Percentiles rank a stretch among this genome's conserved stretches.
These are phyloP conservation scores for Rosa hybrid DNA, from an alignment of 331 rosid species.

Conservation along the genomic window DNA sequence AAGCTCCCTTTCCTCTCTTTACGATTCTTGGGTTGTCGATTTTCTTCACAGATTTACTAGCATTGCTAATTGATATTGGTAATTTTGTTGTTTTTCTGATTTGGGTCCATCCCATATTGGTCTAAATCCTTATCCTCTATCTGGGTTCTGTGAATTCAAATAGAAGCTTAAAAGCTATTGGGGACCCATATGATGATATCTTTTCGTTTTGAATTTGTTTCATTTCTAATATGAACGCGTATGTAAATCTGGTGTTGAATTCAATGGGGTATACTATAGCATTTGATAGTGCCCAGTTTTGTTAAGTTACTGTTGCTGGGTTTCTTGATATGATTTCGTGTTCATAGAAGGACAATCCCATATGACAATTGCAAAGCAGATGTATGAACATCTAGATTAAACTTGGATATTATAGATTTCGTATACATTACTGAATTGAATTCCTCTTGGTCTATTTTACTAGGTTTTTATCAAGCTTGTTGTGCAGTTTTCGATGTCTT, in stretches of 20 bases:
- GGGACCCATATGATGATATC: not conserved
- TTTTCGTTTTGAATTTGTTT: not conserved
- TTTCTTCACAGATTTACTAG: constrained; percentile 1
- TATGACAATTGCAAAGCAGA: not conserved
- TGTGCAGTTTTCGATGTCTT: not conserved
- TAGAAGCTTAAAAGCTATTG: not conserved
- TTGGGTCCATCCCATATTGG: constrained; percentile 12
- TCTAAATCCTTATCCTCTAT: not conserved
- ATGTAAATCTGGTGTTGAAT: not conserved
- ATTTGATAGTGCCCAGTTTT: not conserved
- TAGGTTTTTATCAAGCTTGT: not conserved
- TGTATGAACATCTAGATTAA: not conserved
- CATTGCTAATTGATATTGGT: not conserved
- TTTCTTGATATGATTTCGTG: not conserved
- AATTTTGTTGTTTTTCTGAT: not conserved
- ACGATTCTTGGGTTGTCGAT: not conserved
- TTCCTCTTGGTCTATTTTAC: not conserved
- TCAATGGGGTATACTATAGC: not conserved
- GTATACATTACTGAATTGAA: not conserved
- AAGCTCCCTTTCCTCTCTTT: not conserved
- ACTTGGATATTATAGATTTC: not conserved
- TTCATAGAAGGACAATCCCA: not conserved
- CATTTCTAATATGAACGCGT: not conserved
- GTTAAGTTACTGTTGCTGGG: not conserved
- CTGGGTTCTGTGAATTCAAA: not conserved